Base-by-base conservation (phyloP, 2,329 filamentous ascomycete species). In the Endothia cerciana region DNA sequence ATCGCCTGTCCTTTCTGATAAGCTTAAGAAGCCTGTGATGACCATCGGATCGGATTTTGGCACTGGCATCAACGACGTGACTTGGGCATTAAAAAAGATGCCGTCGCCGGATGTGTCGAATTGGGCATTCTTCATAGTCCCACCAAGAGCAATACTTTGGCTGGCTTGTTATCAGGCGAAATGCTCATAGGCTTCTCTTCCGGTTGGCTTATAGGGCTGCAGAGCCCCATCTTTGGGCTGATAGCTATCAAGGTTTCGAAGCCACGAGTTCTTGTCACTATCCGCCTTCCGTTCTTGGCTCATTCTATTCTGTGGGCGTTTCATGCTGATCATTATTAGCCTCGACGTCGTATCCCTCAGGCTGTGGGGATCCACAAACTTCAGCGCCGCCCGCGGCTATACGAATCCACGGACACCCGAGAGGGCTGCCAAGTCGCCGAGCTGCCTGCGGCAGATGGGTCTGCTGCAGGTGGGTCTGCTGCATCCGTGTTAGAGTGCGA, bases 401-500 rank as follows among this genome's bases (percentile, higher is more conserved):
- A 19, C 51, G 10, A 10, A n/a, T 15, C 19, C 17, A 30, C 13
- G 43, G 47, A 28, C 47, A 51, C 25, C n/a, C 47, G 36, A n/a
- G n/a, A 28, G 22, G 22, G 33, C 36, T 22, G 62, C 62, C 62
- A 64, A 64, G 55, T 36, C 7, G 62, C 47, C 62, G 49, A 63
- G 62, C 40, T n/a, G 40, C 41, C 61, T 40, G 33, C 51, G 51
- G 51, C 51, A 40, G 43, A 7, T 19, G 43, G 28, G 36, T 28
- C 30, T 60, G 58, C n/a, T n/a, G n/a, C n/a, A n/a, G n/a, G n/a
- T n/a, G n/a, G n/a, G n/a, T n/a, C n/a, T n/a, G n/a, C 33, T 40
- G 33, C 59, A 47, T 17, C 19, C 17, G 22, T 53, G 47, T 62
- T 51, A 51, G 47, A 51, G 17, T 51, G 47, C 17, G 47, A 25